Evolutionary conservation across 371 early-diverging fungal genomes (phyloP), one percentile per base, ranked within the genome.

Genomic region (Circinella minor): DNA sequence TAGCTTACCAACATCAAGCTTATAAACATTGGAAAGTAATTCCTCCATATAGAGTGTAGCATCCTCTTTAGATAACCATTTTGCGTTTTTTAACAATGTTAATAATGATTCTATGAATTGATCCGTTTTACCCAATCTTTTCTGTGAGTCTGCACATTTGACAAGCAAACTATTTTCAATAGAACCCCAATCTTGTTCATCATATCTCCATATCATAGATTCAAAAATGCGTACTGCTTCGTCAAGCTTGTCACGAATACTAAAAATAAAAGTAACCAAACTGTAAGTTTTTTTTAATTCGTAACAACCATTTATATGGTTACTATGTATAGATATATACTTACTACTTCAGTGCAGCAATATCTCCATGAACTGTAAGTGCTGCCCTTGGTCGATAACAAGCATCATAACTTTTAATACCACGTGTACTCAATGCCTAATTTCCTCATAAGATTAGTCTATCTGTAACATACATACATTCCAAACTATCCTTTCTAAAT

Each of bases 271-370:
- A 27, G 27, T 27, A 27, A 27, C 27, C 27, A 27, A 27, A 27
- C 27, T 27, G 27, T 27, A 27, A 27, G 27, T 27, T 27, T 27
- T 27, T 27, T 27, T 27, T 27, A 27, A 27, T 27, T 2, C 27
- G 27, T 27, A 27, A 27, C 27, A 27, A 27, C 27, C 27, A 27
- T 27, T 27, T 27, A 27, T 27, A 27, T 27, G 2, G 27, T 27
- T 27, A 27, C 27, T 27, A 27, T 27, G 27, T 27, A 27, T 27
- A 27, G 27, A 13, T 46, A 36, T 57, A 49, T 43, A 76, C 91
- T 73, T 89, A 94, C 93, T 89, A 94, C 77, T 92, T 88, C 11
- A 93, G 73, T 3, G 89, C 85, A 0, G 95, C 94, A 59, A 94
- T 88, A 69, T 94, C 94, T 4, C 90, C 88, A 65, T 91, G 91